Conservation (phyloP, 2,329 filamentous ascomycete species). For the Fusarium pseudocircinatum region DNA sequence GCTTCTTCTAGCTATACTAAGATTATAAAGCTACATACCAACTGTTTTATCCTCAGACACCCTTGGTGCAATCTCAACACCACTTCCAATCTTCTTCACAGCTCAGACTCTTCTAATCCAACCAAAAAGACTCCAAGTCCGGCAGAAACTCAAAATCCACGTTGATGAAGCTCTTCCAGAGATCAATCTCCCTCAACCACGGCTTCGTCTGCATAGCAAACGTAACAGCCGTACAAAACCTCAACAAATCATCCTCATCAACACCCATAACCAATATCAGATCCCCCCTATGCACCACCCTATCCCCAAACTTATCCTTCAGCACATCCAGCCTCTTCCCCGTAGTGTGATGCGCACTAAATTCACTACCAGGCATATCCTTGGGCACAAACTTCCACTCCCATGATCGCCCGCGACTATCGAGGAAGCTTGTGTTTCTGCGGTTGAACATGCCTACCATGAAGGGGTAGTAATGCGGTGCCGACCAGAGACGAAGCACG, state of each 20-base stretch:
- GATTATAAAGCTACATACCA: no score
- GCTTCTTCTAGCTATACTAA: no score
- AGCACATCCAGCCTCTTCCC: conserved; percentile 26
- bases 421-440: conserved; percentile 36
- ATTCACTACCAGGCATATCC: conserved; percentile 43
- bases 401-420: conserved; percentile 40
- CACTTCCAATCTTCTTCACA: rapidly evolving
- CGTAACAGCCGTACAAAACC: conserved; percentile 34
- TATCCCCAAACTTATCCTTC: conserved; percentile 20
- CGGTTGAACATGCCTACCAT: conserved; percentile 40
- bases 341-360: conserved; percentile 26
- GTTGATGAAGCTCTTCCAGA: conserved; percentile 46
- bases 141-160: conserved; percentile 37
- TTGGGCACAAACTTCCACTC: conserved; percentile 45
- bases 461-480: conserved; percentile 44
- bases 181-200: conserved; percentile 42
- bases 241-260: conserved; percentile 36
- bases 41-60: no score
- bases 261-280: conserved; percentile 44
- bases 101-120: conserved; percentile 15
- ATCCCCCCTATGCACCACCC: conserved; percentile 35
- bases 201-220: conserved; percentile 45
- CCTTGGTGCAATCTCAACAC: neutral
- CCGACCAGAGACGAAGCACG: conserved; percentile 42
- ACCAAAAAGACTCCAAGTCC: conserved; percentile 31